Evolutionary conservation across 2,329 filamentous ascomycete species (phyloP).

Genomic region (Paecilomyces fulvus): DNA sequence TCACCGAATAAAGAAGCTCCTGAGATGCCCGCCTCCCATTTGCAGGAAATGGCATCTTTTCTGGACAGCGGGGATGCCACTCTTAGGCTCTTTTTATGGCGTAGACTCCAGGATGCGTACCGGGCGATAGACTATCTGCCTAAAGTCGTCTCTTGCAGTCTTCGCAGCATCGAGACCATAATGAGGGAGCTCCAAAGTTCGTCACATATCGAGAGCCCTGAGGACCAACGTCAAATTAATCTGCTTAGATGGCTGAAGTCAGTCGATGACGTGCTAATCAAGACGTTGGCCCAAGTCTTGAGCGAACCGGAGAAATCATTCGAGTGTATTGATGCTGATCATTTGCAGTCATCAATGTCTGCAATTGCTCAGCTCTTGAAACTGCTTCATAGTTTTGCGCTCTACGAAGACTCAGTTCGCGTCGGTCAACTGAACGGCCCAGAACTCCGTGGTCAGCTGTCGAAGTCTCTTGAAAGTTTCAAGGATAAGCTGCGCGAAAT

Average conservation of each 20-base stretch:
- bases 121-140: constrained; percentile 73
- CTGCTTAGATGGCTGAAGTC: constrained; percentile 71
- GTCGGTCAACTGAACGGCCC: constrained; percentile 62
- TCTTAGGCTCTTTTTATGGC: constrained; percentile 80
- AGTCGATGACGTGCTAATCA: constrained; percentile 66
- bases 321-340: constrained; percentile 74
- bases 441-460: constrained; percentile 42
- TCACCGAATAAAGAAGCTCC: constrained; percentile 10
- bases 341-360: constrained; percentile 63
- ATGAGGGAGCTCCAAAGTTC: constrained; percentile 58
- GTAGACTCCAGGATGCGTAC: constrained; percentile 83
- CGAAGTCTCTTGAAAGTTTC: constrained; percentile 38
- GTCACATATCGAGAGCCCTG: constrained; percentile 47
- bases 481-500: constrained; percentile 73
- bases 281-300: constrained; percentile 59
- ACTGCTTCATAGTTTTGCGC: constrained; percentile 67
- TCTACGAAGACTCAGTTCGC: constrained; percentile 79
- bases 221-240: constrained; percentile 58
- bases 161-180: constrained; percentile 79
- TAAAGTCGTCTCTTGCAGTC: constrained; percentile 78
- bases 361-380: constrained; percentile 64
- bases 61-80: constrained; percentile 73
- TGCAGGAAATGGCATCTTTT: constrained; percentile 78
- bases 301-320: constrained; percentile 60
- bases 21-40: constrained; percentile 42